These are phyloP conservation scores for Calocybe gambosa DNA, from an alignment of 1,284 basidiomycete species.

Conservation along the genomic window DNA sequence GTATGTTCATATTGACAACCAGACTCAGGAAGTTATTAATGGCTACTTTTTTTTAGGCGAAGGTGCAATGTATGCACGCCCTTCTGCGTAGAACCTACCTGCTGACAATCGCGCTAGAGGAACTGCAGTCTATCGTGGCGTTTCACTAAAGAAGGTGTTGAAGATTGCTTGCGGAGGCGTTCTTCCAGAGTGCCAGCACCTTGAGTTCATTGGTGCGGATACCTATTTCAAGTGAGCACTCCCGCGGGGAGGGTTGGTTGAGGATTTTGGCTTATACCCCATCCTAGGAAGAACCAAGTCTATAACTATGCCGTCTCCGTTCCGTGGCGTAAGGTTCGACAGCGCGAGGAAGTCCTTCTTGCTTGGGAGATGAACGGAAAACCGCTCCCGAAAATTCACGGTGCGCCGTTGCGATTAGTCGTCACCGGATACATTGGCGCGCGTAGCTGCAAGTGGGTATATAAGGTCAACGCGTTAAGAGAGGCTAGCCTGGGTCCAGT, in stretches of 20 bases:
- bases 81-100: neutral
- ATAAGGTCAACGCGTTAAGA: slow-evolving; percentile 44
- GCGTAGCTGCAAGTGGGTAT: slow-evolving; percentile 52
- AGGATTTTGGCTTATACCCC: neutral
- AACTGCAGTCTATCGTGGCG: slow-evolving; percentile 41
- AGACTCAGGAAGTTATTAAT: neutral
- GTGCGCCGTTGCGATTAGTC: slow-evolving; percentile 47
- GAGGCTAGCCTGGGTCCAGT: slow-evolving; percentile 48
- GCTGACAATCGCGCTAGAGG: slow-evolving; percentile 21
- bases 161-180: slow-evolving; percentile 48
- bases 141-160: slow-evolving; percentile 48
- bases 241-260: too few species aligned
- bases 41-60: slow-evolving; percentile 28
- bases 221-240: slow-evolving; percentile 49
- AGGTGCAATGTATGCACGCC: slow-evolving; percentile 41
- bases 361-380: slow-evolving; percentile 58
- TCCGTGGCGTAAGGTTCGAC: slow-evolving; percentile 45
- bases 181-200: slow-evolving; percentile 40
- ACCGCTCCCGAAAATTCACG: slow-evolving; percentile 48
- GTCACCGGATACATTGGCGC: slow-evolving; percentile 57
- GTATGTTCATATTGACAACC: slow-evolving; percentile 14
- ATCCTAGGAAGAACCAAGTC: slow-evolving; percentile 38
- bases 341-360: slow-evolving; percentile 47
- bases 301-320: slow-evolving; percentile 53
- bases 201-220: slow-evolving; percentile 53